Percentiles rank a stretch among this genome's conserved stretches.
Evolutionary conservation across 192 early-diverging fungal genomes (phyloP).

Genomic region (Cetraspora pellucida): DNA sequence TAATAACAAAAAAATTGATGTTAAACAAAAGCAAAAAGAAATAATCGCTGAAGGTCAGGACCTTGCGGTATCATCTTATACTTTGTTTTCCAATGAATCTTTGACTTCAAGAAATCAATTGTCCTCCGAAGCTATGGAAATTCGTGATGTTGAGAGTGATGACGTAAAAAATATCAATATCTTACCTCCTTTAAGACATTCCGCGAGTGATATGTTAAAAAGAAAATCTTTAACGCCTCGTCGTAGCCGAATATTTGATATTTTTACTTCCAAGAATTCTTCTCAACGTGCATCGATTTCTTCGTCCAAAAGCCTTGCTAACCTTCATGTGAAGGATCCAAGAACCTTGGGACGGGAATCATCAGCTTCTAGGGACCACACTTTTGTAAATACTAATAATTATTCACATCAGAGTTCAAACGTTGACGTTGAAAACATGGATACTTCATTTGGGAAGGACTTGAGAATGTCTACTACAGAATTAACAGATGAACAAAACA

Average conservation of each 20-base stretch:
- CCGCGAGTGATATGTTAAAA: too few relatives aligned
- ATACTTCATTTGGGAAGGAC: not conserved
- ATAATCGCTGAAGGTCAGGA: not conserved
- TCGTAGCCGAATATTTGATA: not conserved
- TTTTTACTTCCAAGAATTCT: not conserved
- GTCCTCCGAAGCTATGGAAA: too few relatives aligned
- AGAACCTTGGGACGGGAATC: too few relatives aligned
- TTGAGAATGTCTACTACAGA: not conserved
- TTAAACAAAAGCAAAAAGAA: not conserved
- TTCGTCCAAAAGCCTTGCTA: not conserved
- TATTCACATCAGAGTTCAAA: not conserved
- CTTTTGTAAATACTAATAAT: conserved; percentile 21
- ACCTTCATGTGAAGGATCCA: not conserved
- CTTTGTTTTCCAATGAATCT: too few relatives aligned
- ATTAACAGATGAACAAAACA: not conserved
- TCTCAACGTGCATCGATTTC: not conserved
- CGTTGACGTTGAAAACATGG: not conserved
- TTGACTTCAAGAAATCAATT: too few relatives aligned
- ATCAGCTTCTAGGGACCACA: too few relatives aligned
- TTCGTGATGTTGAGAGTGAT: too few relatives aligned
- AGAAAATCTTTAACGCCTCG: too few relatives aligned
- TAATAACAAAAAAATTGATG: not conserved
- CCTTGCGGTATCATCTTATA: not conserved
- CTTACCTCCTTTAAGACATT: too few relatives aligned
- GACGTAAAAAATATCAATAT: too few relatives aligned